Conservation (phyloP, 331 rosid genomes). For the Cydonia oblonga region DNA sequence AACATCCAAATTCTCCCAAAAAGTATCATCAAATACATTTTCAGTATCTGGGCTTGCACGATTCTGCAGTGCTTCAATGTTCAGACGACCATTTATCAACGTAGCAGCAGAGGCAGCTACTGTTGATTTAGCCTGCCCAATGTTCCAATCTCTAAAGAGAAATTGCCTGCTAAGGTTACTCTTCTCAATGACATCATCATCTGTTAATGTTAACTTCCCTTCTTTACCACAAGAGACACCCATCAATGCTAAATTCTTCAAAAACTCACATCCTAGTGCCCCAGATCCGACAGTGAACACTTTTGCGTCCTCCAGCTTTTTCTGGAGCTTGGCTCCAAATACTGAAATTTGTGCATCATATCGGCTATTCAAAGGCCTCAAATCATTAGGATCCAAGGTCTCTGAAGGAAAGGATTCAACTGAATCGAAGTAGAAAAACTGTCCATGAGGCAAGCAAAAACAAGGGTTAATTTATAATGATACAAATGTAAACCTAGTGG, state of each 20-base stretch:
- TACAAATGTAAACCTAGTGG: neutral
- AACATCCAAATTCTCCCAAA: constrained; percentile 20
- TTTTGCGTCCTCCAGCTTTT: constrained; percentile 14
- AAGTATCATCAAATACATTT: constrained; percentile 15
- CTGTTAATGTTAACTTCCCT: constrained; percentile 14
- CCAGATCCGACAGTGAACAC: constrained; percentile 19
- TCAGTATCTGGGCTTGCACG: constrained; percentile 15
- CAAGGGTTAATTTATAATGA: neutral
- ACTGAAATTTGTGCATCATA: constrained; percentile 25
- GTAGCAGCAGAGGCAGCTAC: constrained; percentile 21
- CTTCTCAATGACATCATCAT: constrained; percentile 20
- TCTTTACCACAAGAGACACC: constrained; percentile 16
- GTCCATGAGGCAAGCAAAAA: neutral
- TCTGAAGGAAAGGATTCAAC: constrained; percentile 13
- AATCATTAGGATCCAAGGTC: constrained; percentile 6
- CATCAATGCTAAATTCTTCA: constrained; percentile 20
- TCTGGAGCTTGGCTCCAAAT: constrained; percentile 16
- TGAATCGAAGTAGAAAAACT: constrained; percentile 19
- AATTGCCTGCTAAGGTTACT: constrained; percentile 23
- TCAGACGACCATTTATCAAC: neutral
- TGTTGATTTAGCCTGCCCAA: constrained; percentile 18
- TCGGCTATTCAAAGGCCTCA: constrained; percentile 13
- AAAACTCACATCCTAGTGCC: constrained; percentile 18
- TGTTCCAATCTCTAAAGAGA: constrained; percentile 23
- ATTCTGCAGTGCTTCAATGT: constrained; percentile 15